Conservation (phyloP, 495 filamentous ascomycete genomes). For the Aspergillus steynii region DNA sequence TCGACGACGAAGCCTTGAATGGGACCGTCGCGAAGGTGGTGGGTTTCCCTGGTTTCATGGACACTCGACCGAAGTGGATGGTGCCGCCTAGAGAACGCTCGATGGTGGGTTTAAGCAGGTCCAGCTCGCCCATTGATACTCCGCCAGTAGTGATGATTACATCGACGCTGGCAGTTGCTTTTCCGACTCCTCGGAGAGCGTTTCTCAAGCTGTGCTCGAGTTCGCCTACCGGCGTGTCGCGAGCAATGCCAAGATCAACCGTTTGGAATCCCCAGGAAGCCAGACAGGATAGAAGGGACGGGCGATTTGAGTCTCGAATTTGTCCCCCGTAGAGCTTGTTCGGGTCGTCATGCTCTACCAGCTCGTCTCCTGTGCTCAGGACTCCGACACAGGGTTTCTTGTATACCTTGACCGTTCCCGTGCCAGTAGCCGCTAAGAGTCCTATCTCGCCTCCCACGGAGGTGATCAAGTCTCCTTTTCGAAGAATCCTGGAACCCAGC, state of each 20-base stretch:
- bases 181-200: constrained; percentile 59
- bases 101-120: constrained; percentile 95
- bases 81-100: constrained; percentile 87
- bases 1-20: constrained; percentile 41
- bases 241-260: constrained; percentile 84
- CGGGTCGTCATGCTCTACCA: constrained; percentile 72
- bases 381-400: constrained; percentile 79
- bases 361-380: constrained; percentile 92
- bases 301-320: constrained; percentile 91
- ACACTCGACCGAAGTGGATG: constrained; percentile 94
- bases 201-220: constrained; percentile 74
- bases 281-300: constrained; percentile 76
- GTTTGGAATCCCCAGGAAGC: constrained; percentile 74
- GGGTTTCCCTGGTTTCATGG: constrained; percentile 98
- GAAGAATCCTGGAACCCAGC: constrained; percentile 65
- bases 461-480: constrained; percentile 74
- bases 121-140: constrained; percentile 97
- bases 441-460: constrained; percentile 89
- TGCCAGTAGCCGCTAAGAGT: constrained; percentile 81
- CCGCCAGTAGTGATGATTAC: constrained; percentile 91
- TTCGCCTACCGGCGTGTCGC: constrained; percentile 68
- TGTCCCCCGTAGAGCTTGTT: constrained; percentile 70
- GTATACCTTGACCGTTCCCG: constrained; percentile 70
- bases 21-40: constrained; percentile 94
- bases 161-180: constrained; percentile 53